Evolutionary conservation across 306 rosid genomes (phyloP).

Genomic region (Gynostemma pentaphyllum): DNA sequence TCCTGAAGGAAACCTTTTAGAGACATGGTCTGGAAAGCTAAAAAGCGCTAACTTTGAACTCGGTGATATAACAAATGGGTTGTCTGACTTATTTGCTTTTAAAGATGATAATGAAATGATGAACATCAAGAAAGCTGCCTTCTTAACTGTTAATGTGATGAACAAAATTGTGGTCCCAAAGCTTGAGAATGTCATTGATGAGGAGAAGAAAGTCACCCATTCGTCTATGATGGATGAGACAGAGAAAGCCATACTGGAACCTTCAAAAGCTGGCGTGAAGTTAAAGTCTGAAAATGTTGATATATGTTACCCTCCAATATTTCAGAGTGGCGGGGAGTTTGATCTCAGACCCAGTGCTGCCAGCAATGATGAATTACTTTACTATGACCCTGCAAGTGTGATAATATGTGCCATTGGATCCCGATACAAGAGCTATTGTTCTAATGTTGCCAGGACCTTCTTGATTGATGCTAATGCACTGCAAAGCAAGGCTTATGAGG

Average conservation of each 20-base stretch:
- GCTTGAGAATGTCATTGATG: slow-evolving; percentile 85
- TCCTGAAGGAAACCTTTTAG: slow-evolving; percentile 79
- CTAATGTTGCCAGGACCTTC: slow-evolving; percentile 72
- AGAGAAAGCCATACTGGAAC: slow-evolving; percentile 77
- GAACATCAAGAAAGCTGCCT: slow-evolving; percentile 71
- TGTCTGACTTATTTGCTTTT: slow-evolving; percentile 53
- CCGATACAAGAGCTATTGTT: slow-evolving; percentile 88
- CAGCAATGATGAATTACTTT: slow-evolving; percentile 73
- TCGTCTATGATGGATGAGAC: slow-evolving; percentile 85
- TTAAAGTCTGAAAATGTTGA: slow-evolving; percentile 81
- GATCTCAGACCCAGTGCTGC: slow-evolving; percentile 96
- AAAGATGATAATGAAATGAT: slow-evolving; percentile 63
- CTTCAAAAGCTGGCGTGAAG: slow-evolving; percentile 60
- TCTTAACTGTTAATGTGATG: slow-evolving; percentile 66
- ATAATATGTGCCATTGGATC: slow-evolving; percentile 89
- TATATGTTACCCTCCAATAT: slow-evolving; percentile 89
- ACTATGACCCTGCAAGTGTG: slow-evolving; percentile 78
- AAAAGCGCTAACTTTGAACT: slow-evolving; percentile 38
- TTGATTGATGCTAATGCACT: slow-evolving; percentile 78
- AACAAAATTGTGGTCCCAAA: slow-evolving; percentile 67
- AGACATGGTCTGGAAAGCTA: slow-evolving; percentile 65
- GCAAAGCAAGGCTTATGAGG: slow-evolving; percentile 81
- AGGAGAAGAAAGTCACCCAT: slow-evolving; percentile 76
- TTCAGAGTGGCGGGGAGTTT: slow-evolving; percentile 87
- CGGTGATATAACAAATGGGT: slow-evolving; percentile 63